Conservation (phyloP, 2,329 filamentous ascomycete genomes). For the Mycosphaerella sp. region DNA sequence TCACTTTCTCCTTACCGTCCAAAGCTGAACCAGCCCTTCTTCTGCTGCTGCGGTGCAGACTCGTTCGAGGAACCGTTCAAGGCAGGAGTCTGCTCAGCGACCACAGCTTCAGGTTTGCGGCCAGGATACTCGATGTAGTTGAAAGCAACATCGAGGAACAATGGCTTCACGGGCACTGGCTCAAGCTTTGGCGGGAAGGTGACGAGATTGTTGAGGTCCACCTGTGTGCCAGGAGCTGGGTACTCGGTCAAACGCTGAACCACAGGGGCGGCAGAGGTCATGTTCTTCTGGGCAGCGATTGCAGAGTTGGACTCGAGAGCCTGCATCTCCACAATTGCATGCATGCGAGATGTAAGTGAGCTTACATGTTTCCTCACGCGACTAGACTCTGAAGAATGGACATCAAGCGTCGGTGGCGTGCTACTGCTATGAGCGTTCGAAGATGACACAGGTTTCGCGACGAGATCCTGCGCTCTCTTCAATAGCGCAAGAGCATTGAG, state of each 20-base stretch:
- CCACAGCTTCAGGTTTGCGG: constrained; percentile 36
- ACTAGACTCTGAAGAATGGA: constrained; percentile 54
- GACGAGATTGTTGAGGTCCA: constrained; percentile 75
- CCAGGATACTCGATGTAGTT: constrained; percentile 93
- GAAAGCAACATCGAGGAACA: constrained; percentile 95
- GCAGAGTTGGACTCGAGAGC: constrained; percentile 51
- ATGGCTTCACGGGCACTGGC: constrained; percentile 81
- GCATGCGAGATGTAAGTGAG: constrained; percentile 70
- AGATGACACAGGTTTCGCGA: constrained; percentile 33
- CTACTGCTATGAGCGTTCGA: constrained; percentile 27
- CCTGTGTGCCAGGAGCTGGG: constrained; percentile 52
- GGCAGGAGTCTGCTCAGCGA: constrained; percentile 25
- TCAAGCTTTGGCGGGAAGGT: constrained; percentile 79
- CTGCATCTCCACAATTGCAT: constrained; percentile 77
- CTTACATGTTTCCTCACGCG: constrained; percentile 58
- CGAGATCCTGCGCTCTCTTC: constrained; percentile 62
- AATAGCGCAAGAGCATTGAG: constrained; percentile 82
- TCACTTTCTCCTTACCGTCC: constrained; percentile 34
- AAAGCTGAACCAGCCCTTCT: constrained; percentile 49
- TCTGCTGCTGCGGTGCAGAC: constrained; percentile 37
- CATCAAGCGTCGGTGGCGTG: constrained; percentile 59
- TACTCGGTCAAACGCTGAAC: constrained; percentile 72
- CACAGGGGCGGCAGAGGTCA: constrained; percentile 52
- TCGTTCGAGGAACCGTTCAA: constrained; percentile 23
- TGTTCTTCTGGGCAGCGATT: constrained; percentile 42